Percentiles rank a stretch among this genome's conserved stretches.
These are phyloP conservation scores for Aspergillus saccharolyticus DNA, from an alignment of 495 filamentous ascomycete genomes.

Conservation along the genomic window DNA sequence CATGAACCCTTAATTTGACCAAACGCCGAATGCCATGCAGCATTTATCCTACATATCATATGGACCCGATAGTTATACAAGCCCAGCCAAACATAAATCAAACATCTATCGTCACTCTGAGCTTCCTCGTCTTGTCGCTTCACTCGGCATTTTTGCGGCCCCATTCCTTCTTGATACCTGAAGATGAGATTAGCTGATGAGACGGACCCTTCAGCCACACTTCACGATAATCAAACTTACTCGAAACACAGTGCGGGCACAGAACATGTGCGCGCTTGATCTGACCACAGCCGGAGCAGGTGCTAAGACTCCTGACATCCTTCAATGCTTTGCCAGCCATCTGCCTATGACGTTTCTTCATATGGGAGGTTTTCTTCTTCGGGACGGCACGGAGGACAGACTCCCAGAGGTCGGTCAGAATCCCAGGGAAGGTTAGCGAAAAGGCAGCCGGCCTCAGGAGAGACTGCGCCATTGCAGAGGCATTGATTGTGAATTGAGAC, in stretches of 20 bases:
- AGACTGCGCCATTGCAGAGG: conserved; percentile 19
- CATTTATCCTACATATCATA: conserved; percentile 32
- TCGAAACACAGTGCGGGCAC: conserved; percentile 76
- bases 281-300: conserved; percentile 81
- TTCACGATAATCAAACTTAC: conserved; percentile 33
- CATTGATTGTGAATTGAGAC: conserved; percentile 12
- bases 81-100: neutral
- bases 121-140: conserved; percentile 3
- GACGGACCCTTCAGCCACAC: neutral
- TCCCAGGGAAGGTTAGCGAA: conserved; percentile 45
- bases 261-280: conserved; percentile 82
- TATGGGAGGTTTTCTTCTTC: conserved; percentile 98
- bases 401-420: conserved; percentile 82
- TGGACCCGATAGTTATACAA: conserved; percentile 5
- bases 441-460: conserved; percentile 22
- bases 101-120: neutral
- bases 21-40: conserved; percentile 44
- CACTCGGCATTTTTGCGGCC: conserved; percentile 19
- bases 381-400: conserved; percentile 87
- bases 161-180: conserved; percentile 35
- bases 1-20: conserved; percentile 22
- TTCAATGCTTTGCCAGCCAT: conserved; percentile 92
- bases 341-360: conserved; percentile 87
- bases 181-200: neutral
- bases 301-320: conserved; percentile 79